Conservation (phyloP, 2,329 filamentous ascomycete genomes). For the Stagonosporopsis tanaceti region DNA sequence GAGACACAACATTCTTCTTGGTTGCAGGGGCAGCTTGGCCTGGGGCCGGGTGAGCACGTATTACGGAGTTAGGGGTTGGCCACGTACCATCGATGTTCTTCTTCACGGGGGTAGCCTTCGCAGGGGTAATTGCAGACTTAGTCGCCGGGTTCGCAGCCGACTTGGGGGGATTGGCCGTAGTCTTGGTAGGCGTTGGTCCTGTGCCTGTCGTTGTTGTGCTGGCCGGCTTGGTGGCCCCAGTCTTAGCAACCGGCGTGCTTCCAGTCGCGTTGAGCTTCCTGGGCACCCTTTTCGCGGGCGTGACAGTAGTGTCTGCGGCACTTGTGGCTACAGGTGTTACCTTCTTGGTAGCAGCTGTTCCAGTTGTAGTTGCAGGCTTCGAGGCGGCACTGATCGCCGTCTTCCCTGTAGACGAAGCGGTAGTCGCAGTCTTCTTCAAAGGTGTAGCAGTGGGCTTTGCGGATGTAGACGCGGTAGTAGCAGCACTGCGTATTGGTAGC, state of each 20-base stretch:
- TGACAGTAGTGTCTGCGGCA: slow-evolving; percentile 2
- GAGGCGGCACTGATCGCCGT: slow-evolving; percentile 24
- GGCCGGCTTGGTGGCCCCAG: slow-evolving; percentile 23
- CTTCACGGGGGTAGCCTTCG: slow-evolving; percentile 31
- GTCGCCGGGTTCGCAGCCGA: slow-evolving; percentile 5
- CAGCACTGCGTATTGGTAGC: slow-evolving; percentile 13
- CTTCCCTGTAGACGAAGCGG: slow-evolving; percentile 24
- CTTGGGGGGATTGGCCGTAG: slow-evolving; percentile 14
- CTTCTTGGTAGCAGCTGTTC: slow-evolving; percentile 8
- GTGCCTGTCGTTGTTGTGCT: slow-evolving; percentile 14
- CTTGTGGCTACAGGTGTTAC: background rate
- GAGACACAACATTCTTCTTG: slow-evolving; percentile 47
- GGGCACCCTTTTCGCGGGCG: slow-evolving; percentile 8
- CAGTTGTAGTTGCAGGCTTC: slow-evolving; percentile 23
- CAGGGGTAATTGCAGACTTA: slow-evolving; percentile 15
- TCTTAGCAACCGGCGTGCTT: slow-evolving; percentile 17
- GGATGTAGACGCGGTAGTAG: slow-evolving; percentile 11
- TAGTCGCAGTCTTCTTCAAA: slow-evolving; percentile 28
- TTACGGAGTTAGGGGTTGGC: slow-evolving; percentile 37
- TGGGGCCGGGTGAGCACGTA: slow-evolving; percentile 39
- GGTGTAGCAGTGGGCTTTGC: slow-evolving; percentile 38
- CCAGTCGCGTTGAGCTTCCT: slow-evolving; percentile 13
- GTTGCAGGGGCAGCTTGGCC: slow-evolving; percentile 25
- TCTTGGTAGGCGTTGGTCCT: slow-evolving; percentile 23
- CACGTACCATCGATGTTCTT: slow-evolving; percentile 37